phyloP scores from a whole-genome alignment of 106 monocot species.

The Acorus gramineus region DNA sequence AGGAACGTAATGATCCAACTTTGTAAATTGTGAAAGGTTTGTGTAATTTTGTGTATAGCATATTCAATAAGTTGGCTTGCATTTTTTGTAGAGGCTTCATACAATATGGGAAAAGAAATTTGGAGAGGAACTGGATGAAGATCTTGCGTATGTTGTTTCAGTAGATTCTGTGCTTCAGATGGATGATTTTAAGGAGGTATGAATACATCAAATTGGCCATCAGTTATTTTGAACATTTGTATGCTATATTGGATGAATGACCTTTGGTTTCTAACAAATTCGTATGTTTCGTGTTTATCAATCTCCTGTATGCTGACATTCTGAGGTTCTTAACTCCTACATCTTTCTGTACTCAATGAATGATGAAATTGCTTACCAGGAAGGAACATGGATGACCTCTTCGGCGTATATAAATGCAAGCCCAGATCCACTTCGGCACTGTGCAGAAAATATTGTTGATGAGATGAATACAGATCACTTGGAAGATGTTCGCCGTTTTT shows the following conservation, averaged over 20 bases:
- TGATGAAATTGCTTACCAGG: slow-evolving; percentile 27
- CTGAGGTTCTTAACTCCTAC: no score
- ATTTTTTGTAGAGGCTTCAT: slow-evolving; percentile 51
- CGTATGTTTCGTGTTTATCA: no score
- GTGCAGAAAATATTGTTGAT: slow-evolving; percentile 67
- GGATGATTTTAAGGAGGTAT: slow-evolving; percentile 90
- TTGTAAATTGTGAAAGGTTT: no score
- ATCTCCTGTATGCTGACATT: no score
- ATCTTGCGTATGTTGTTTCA: slow-evolving; percentile 55
- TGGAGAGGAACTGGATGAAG: slow-evolving; percentile 47
- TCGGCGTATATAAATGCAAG: slow-evolving; percentile 59
- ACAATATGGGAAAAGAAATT: slow-evolving; percentile 87
- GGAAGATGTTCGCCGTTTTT: slow-evolving; percentile 75
- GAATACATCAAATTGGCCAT: background rate
- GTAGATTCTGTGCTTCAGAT: slow-evolving; percentile 68
- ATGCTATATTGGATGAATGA: no score
- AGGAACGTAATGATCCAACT: no score
- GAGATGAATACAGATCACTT: slow-evolving; percentile 70
- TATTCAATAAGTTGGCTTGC: background rate
- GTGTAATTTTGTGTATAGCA: no score
- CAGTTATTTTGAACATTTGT: background rate
- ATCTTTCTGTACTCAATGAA: no score
- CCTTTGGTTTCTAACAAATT: no score
- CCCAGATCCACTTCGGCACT: slow-evolving; percentile 81
- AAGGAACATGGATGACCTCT: slow-evolving; percentile 51